Evolutionary conservation across 352 stramenopile genomes (phyloP).

Genomic region (Globisporangium abappressorium): DNA sequence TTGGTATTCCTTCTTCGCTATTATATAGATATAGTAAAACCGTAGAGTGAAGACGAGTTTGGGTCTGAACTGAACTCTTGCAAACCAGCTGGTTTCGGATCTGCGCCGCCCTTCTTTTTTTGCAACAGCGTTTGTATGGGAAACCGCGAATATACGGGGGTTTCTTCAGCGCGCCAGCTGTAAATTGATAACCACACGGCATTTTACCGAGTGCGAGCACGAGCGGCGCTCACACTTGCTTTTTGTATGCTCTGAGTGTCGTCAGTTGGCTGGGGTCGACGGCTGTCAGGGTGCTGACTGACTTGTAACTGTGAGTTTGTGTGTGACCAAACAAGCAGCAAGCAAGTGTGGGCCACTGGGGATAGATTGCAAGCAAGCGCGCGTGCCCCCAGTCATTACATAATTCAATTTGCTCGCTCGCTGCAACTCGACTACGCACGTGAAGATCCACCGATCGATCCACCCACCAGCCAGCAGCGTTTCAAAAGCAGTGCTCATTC

Average conservation of each 20-base stretch:
- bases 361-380: background rate
- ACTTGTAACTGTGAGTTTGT: background rate
- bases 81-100: slow-evolving; percentile 15
- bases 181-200: slow-evolving; percentile 29
- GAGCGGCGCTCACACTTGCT: slow-evolving; percentile 2
- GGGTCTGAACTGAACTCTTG: slow-evolving; percentile 17
- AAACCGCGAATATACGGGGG: slow-evolving; percentile 2
- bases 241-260: background rate
- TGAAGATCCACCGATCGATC: background rate
- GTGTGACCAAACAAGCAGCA: background rate
- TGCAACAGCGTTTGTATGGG: background rate
- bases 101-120: slow-evolving; percentile 4
- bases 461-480: background rate
- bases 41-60: slow-evolving; percentile 5
- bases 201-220: slow-evolving; percentile 4
- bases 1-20: background rate
- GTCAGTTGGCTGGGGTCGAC: background rate
- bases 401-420: slow-evolving; percentile 64
- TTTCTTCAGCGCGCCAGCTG: slow-evolving; percentile 25
- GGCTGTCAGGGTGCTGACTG: slow-evolving; percentile 5
- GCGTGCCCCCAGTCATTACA: slow-evolving; percentile 51
- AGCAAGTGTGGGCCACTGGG: background rate
- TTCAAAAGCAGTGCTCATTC: background rate
- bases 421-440: slow-evolving; percentile 25
- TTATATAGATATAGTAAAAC: background rate